Conservation (phyloP, 805 yeast genomes). For the Komagataella populi region DNA sequence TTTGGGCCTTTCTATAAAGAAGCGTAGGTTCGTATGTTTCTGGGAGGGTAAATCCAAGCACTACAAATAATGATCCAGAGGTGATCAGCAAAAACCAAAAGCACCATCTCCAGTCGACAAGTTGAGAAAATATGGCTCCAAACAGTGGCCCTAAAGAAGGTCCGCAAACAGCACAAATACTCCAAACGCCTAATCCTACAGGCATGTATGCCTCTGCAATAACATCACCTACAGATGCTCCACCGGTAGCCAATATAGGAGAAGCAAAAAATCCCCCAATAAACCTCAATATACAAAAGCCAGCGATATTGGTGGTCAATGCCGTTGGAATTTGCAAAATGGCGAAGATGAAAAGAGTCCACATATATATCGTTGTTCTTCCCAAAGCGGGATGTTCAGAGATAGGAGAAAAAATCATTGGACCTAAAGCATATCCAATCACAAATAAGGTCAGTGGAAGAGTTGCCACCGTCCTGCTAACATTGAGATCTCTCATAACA, state of each 20-base stretch:
- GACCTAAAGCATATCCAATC: conserved; percentile 49
- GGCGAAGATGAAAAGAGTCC: conserved; percentile 30
- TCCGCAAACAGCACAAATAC: conserved; percentile 38
- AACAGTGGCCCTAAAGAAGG: conserved; percentile 44
- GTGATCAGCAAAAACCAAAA: conserved; percentile 36
- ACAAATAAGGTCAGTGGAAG: conserved; percentile 42
- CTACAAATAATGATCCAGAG: conserved; percentile 21
- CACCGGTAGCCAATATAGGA: conserved; percentile 45
- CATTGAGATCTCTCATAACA: conserved; percentile 30
- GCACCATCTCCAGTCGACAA: conserved; percentile 35
- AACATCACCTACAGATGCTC: conserved; percentile 42
- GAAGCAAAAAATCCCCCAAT: conserved; percentile 41
- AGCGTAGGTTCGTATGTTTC: neutral
- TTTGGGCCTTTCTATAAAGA: neutral
- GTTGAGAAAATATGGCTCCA: conserved; percentile 36
- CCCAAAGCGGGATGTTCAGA: conserved; percentile 43
- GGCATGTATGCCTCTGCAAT: conserved; percentile 27
- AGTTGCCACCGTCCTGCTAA: conserved; percentile 28
- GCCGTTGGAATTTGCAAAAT: conserved; percentile 47
- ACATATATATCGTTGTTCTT: conserved; percentile 33
- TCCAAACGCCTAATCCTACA: conserved; percentile 35
- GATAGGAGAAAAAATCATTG: conserved; percentile 43
- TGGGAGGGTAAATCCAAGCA: neutral
- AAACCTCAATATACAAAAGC: conserved; percentile 35
- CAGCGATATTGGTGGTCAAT: conserved; percentile 32